These are phyloP conservation scores for Pachysandra terminalis DNA, from an alignment of 164 flowering plant genomes.

Conservation along the genomic window DNA sequence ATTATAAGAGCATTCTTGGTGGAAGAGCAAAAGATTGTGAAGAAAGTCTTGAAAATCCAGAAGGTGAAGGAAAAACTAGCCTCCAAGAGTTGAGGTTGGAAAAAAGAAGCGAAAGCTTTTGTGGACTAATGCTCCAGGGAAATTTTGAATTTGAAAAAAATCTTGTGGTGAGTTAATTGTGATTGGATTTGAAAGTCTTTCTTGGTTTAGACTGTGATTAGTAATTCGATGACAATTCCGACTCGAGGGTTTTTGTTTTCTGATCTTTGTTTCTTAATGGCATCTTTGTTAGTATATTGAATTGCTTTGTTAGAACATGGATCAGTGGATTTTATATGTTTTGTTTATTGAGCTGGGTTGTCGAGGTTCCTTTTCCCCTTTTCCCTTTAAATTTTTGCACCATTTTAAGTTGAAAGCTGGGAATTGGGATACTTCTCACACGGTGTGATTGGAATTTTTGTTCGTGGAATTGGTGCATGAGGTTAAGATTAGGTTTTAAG, in stretches of 20 bases:
- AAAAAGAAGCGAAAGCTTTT: background rate
- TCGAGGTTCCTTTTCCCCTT: no score
- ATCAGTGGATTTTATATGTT: no score
- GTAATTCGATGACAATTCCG: background rate
- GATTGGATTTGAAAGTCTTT: background rate
- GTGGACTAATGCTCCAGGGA: constrained; percentile 1
- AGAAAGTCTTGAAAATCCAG: constrained; percentile 83
- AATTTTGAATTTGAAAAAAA: constrained; percentile 24
- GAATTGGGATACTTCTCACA: no score
- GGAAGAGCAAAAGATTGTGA: constrained; percentile 77
- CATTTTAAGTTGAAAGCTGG: no score
- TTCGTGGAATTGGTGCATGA: no score
- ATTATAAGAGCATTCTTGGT: constrained; percentile 73
- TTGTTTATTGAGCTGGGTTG: no score
- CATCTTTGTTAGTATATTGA: no score
- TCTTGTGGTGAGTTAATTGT: constrained; percentile 11
- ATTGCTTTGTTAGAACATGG: no score
- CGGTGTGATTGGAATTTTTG: no score
- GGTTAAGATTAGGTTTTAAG: no score
- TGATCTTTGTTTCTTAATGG: background rate
- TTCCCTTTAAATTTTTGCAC: no score
- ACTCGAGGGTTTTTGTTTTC: constrained; percentile 1
- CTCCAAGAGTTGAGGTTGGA: constrained; percentile 30
- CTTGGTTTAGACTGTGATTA: background rate
- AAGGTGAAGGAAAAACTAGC: constrained; percentile 71